Evolutionary conservation across 202 grass and related monocot species (phyloP).

Genomic region (Schoenoplectus tabernaemontani): DNA sequence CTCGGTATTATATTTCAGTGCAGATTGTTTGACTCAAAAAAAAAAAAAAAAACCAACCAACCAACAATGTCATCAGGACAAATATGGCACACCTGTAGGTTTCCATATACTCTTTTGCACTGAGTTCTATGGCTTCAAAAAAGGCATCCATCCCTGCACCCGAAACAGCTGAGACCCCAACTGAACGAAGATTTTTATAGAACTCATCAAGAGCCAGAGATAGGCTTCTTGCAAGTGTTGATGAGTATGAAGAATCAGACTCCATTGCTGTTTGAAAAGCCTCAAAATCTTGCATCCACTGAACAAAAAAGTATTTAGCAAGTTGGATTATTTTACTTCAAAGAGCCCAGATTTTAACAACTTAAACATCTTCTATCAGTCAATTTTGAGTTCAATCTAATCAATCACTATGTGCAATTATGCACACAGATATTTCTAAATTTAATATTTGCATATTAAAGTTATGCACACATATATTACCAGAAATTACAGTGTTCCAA

Average conservation of each 20-base stretch:
- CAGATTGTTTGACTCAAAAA: background rate
- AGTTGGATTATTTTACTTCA: background rate
- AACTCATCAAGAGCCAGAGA: constrained; percentile 82
- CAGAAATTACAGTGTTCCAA: background rate
- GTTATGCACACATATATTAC: too few relatives aligned
- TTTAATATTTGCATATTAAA: background rate
- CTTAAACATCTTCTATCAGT: background rate
- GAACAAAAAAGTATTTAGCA: constrained; percentile 13
- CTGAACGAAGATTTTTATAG: constrained; percentile 69
- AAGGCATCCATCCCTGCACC: constrained; percentile 63
- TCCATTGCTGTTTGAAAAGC: constrained; percentile 81
- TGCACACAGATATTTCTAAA: background rate
- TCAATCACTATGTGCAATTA: background rate
- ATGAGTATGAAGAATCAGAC: constrained; percentile 65
- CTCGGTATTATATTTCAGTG: background rate
- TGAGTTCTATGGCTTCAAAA: constrained; percentile 74
- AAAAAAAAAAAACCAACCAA: background rate
- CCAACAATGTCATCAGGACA: background rate
- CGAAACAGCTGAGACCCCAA: constrained; percentile 87
- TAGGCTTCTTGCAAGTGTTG: constrained; percentile 73
- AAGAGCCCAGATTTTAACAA: background rate
- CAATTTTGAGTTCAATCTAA: background rate
- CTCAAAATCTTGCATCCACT: constrained; percentile 99
- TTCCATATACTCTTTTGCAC: constrained; percentile 86
- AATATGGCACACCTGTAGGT: constrained; percentile 59